Base-by-base conservation (phyloP, 2,329 filamentous ascomycete genomes). In the Pyricularia pennisetigena region DNA sequence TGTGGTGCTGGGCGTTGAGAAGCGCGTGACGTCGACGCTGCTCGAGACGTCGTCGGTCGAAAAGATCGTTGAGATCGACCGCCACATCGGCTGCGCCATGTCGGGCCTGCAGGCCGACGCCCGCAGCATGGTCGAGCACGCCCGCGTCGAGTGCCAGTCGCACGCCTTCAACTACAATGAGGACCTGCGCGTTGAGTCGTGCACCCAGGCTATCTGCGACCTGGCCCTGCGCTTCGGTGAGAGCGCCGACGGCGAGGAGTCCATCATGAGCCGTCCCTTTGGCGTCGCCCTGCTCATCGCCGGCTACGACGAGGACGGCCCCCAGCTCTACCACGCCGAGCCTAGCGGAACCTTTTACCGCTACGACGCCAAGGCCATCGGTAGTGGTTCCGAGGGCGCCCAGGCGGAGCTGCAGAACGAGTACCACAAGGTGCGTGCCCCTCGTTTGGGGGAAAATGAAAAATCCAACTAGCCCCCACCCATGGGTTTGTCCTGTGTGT, bases 51-150 rank as follows among this genome's bases (percentile, higher is more conserved):
- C 92, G 64, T 97, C 94, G 59, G 95, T 99, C 76, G 95, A 99
- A 82, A 99, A 99, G 88, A 98, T 99, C 76, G 94, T 99, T 79
- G 95, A 99, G 81, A 98, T 99, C 79, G 95, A 99, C 83, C 89
- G 92, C 78, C 95, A 99, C 84, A 97, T 99, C 75, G 95, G 95
- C 76, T 98, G 95, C 82, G 95, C 95, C 82, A 99, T 99, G 94
- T 95, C 91, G 54, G 95, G 95, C 64, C 87, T 99, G 72, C 95
- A 99, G 85, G 95, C 95, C 76, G 95, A 99, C 80, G 95, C 95
- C 71, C 91, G 95, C 77, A 95, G 91, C 81, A 97, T 99, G 91
- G 88, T 99, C 72, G 95, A 99, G 84, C 95, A 99, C 82, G 95
- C 95, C 74, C 93, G 94, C 75, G 94, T 99, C 78, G 96, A 98